These are phyloP conservation scores for Leishmania guyanensis DNA, from an alignment of 208 protist genomes.

Conservation along the genomic window DNA sequence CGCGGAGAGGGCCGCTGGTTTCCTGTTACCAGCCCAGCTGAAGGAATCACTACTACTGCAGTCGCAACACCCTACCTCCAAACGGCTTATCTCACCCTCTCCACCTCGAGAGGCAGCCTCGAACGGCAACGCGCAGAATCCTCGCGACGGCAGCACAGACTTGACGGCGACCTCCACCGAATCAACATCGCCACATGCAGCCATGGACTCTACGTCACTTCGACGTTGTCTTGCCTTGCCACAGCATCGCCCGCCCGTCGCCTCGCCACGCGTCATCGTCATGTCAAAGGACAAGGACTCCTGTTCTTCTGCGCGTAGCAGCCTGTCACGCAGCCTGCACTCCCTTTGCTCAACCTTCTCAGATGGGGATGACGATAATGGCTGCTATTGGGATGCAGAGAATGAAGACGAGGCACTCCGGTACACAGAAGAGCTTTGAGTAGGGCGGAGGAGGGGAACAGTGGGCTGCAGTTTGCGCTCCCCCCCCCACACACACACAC, in stretches of 20 bases:
- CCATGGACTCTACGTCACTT: neutral
- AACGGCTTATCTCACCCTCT: conserved; percentile 7
- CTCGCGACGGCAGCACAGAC: neutral
- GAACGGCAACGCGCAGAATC: neutral
- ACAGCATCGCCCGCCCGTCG: conserved; percentile 16
- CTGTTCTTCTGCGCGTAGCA: conserved; percentile 6
- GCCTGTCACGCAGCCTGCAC: conserved; percentile 21
- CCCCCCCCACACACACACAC: neutral
- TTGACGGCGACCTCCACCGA: neutral
- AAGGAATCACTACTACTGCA: neutral
- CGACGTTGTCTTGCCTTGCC: neutral
- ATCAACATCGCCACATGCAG: neutral
- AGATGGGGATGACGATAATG: neutral
- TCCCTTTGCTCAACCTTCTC: conserved; percentile 23
- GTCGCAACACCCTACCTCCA: neutral
- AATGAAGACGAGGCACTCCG: neutral
- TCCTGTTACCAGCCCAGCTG: neutral
- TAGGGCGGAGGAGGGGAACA: neutral
- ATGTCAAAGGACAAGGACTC: neutral
- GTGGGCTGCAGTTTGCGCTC: neutral
- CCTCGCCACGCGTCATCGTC: conserved; percentile 2
- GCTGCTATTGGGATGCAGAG: neutral
- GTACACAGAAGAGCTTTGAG: conserved; percentile 10
- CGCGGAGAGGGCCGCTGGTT: neutral
- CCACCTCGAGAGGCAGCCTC: neutral